These are phyloP conservation scores for Fusarium sp. DNA, from an alignment of 2,329 filamentous ascomycete genomes.

Conservation along the genomic window DNA sequence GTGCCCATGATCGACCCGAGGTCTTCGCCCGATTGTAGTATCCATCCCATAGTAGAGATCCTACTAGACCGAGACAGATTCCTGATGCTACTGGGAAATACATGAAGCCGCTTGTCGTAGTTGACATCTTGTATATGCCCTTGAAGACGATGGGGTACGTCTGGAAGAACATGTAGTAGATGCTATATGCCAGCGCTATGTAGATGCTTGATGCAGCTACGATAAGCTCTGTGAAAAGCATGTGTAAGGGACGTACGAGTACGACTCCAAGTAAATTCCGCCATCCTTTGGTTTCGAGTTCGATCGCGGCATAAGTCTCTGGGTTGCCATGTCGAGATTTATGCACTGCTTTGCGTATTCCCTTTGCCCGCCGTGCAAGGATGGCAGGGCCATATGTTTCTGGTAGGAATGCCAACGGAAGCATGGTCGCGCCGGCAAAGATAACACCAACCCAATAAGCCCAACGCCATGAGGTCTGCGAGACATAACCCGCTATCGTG, in stretches of 20 bases:
- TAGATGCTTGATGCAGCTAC: slow-evolving; percentile 31
- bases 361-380: slow-evolving; percentile 5
- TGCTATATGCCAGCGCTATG: slow-evolving; percentile 29
- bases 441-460: slow-evolving; percentile 54
- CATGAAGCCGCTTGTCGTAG: slow-evolving; percentile 12
- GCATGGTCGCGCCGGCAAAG: slow-evolving; percentile 49
- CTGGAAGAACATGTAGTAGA: slow-evolving; percentile 41
- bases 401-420: slow-evolving; percentile 34
- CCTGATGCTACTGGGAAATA: slow-evolving; percentile 15
- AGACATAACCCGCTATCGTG: slow-evolving; percentile 58
- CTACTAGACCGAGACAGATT: slow-evolving; percentile 5
- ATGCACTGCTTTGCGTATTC: accelerated
- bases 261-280: slow-evolving; percentile 19
- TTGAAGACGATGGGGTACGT: slow-evolving; percentile 41
- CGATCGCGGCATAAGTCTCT: background rate
- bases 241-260: slow-evolving; percentile 18
- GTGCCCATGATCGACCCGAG: slow-evolving; percentile 19
- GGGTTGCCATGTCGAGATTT: background rate
- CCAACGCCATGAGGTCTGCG: slow-evolving; percentile 59
- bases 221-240: slow-evolving; percentile 30
- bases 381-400: slow-evolving; percentile 38
- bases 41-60: slow-evolving; percentile 30
- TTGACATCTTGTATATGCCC: slow-evolving; percentile 18
- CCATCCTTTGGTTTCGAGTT: slow-evolving; percentile 5
- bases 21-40: slow-evolving; percentile 23